Evolutionary conservation across 106 monocot species (phyloP).

Genomic region (Narthecium ossifragum): DNA sequence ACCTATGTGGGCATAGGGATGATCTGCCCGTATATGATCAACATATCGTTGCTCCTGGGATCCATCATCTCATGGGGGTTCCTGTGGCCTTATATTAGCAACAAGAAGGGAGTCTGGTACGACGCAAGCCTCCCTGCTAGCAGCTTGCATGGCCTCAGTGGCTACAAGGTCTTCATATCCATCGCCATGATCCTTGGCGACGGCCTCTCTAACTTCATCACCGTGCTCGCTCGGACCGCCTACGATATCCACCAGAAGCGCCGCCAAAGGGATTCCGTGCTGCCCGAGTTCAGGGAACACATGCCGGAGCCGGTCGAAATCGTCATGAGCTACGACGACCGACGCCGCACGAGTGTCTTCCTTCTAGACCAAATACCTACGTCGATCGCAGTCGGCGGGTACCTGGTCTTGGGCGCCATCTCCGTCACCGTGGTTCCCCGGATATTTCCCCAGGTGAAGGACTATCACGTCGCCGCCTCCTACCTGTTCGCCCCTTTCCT

Average conservation of each 20-base stretch:
- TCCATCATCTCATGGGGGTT: constrained; percentile 39
- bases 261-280: not conserved
- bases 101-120: constrained; percentile 33
- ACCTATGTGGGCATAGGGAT: constrained; percentile 42
- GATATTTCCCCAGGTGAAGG: not conserved
- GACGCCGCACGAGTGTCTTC: not conserved
- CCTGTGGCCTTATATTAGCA: constrained; percentile 38
- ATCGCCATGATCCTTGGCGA: constrained; percentile 17
- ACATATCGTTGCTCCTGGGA: constrained; percentile 35
- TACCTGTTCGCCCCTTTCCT: not conserved
- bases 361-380: not conserved
- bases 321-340: not conserved
- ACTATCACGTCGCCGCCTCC: not conserved
- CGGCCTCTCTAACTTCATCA: constrained; percentile 7
- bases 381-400: not conserved
- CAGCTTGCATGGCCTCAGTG: constrained; percentile 25
- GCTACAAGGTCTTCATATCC: constrained; percentile 26
- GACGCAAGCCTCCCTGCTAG: not conserved
- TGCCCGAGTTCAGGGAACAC: not conserved
- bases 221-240: not conserved
- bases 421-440: not conserved
- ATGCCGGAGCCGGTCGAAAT: not conserved
- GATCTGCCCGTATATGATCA: constrained; percentile 45
- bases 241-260: not conserved
- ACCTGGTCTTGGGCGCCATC: not conserved